A percentile compares a stretch with the other conserved stretches of the same genome.
Conservation (phyloP, 1,139 yeast species). For the Sugiyamaella castrensis region DNA sequence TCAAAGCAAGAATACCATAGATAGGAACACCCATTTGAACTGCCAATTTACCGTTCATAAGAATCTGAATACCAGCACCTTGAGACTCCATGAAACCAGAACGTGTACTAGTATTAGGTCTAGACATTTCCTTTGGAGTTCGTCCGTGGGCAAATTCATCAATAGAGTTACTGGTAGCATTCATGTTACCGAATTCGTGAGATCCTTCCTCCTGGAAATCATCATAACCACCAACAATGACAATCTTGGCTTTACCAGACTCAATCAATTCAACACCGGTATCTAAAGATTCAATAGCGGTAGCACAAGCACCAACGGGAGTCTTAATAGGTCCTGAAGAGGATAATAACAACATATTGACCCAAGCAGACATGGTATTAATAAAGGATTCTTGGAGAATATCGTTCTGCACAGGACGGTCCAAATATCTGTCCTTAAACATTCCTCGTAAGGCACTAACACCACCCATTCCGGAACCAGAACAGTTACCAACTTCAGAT, state of each 20-base stretch:
- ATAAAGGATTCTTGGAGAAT: constrained; percentile 96
- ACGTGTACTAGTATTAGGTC: constrained; percentile 96
- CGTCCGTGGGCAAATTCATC: constrained; percentile 93
- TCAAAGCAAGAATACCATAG: constrained; percentile 88
- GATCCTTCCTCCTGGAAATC: constrained; percentile 99
- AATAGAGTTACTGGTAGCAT: constrained; percentile 88
- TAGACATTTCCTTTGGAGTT: constrained; percentile 97
- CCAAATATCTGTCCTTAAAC: constrained; percentile 93
- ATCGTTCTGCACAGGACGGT: constrained; percentile 93
- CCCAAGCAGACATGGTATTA: constrained; percentile 99
- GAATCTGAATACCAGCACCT: constrained; percentile 97
- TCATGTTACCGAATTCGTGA: constrained; percentile 97
- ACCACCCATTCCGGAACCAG: constrained; percentile 99
- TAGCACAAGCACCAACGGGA: constrained; percentile 99
- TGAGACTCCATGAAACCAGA: constrained; percentile 99
- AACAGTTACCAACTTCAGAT: constrained; percentile 97
- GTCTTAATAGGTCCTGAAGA: constrained; percentile 99
- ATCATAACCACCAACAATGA: constrained; percentile 97
- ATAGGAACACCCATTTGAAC: constrained; percentile 98
- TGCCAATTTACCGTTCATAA: constrained; percentile 94
- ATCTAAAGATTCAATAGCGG: constrained; percentile 96
- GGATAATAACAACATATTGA: constrained; percentile 91
- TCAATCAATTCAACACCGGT: constrained; percentile 91
- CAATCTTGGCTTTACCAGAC: constrained; percentile 91
- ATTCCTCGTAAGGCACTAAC: constrained; percentile 93